These are phyloP conservation scores for Alternaria consortialis DNA, from an alignment of 2,329 filamentous ascomycete genomes.

Conservation along the genomic window DNA sequence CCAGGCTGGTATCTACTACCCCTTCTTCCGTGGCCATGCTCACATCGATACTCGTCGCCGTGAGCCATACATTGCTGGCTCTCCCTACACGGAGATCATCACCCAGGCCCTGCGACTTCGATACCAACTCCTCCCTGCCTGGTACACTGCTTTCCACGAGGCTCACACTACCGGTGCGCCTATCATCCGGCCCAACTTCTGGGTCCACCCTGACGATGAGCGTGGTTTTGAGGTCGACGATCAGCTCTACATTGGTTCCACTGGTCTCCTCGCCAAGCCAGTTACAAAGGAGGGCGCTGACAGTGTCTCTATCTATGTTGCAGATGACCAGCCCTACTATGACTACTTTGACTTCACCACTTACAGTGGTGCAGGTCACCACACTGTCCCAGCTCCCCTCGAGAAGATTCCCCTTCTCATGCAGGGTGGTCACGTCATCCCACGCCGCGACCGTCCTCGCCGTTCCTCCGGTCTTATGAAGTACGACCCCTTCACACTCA, in stretches of 20 bases:
- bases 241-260: slow-evolving; percentile 89
- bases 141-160: slow-evolving; percentile 97
- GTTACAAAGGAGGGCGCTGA: slow-evolving; percentile 79
- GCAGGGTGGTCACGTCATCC: slow-evolving; percentile 91
- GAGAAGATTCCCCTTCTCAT: slow-evolving; percentile 90
- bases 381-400: slow-evolving; percentile 78
- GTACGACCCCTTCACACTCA: slow-evolving; percentile 92
- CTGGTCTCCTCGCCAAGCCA: slow-evolving; percentile 91
- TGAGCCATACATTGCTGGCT: slow-evolving; percentile 87
- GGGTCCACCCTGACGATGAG: slow-evolving; percentile 87
- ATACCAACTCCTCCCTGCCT: slow-evolving; percentile 88
- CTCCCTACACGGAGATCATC: slow-evolving; percentile 86
- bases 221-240: slow-evolving; percentile 88
- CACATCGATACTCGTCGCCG: slow-evolving; percentile 95
- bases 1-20: slow-evolving; percentile 95
- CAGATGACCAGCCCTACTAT: slow-evolving; percentile 89
- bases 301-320: slow-evolving; percentile 82
- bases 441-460: slow-evolving; percentile 86
- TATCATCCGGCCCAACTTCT: slow-evolving; percentile 91
- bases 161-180: slow-evolving; percentile 84
- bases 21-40: slow-evolving; percentile 96
- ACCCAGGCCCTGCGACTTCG: slow-evolving; percentile 86
- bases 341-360: slow-evolving; percentile 91
- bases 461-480: slow-evolving; percentile 89
- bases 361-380: slow-evolving; percentile 75